Percentiles rank a stretch among this genome's conserved stretches.
phyloP scores from a whole-genome alignment of 192 early-diverging fungal species.

The Lobosporangium transversale region DNA sequence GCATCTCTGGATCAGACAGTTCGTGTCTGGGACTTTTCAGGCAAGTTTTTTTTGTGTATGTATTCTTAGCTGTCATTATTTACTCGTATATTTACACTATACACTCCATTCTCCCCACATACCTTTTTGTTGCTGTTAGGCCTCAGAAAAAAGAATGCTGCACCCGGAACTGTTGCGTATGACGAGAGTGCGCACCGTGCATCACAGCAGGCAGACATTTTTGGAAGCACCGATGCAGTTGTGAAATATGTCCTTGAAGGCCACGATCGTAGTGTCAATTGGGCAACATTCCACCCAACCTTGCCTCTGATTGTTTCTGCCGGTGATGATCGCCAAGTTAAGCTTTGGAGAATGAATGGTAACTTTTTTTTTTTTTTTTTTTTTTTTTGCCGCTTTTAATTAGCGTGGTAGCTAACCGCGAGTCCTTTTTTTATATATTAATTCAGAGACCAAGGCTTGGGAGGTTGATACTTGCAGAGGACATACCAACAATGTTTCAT shows the following conservation, averaged over 20 bases:
- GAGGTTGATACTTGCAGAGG: conserved; percentile 99
- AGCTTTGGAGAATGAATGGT: conserved; percentile 99
- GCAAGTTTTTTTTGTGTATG: conserved; percentile 50
- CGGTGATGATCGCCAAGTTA: conserved; percentile 97
- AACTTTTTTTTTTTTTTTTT: too few relatives aligned
- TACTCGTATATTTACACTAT: background rate
- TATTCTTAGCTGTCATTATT: background rate
- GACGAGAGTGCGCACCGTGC: conserved; percentile 62
- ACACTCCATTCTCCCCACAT: background rate
- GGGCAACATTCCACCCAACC: conserved; percentile 97
- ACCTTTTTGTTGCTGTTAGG: too few relatives aligned
- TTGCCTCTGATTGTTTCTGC: conserved; percentile 96
- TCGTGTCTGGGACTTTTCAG: conserved; percentile 99
- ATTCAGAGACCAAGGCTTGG: conserved; percentile 94
- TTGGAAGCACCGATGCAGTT: conserved; percentile 95
- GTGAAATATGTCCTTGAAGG: conserved; percentile 99
- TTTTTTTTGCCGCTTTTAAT: too few relatives aligned
- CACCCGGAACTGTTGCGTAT: conserved; percentile 64
- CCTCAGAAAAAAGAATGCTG: conserved; percentile 78
- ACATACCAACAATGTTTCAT: conserved; percentile 97
- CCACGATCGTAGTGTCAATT: conserved; percentile 97
- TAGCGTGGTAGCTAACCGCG: background rate
- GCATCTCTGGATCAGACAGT: conserved; percentile 97
- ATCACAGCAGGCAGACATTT: conserved; percentile 89
- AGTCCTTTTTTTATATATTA: background rate